Percentiles rank a stretch among this genome's conserved stretches.
Conservation (phyloP, 2,329 filamentous ascomycete genomes). For the Lasiodiplodia theobromae region DNA sequence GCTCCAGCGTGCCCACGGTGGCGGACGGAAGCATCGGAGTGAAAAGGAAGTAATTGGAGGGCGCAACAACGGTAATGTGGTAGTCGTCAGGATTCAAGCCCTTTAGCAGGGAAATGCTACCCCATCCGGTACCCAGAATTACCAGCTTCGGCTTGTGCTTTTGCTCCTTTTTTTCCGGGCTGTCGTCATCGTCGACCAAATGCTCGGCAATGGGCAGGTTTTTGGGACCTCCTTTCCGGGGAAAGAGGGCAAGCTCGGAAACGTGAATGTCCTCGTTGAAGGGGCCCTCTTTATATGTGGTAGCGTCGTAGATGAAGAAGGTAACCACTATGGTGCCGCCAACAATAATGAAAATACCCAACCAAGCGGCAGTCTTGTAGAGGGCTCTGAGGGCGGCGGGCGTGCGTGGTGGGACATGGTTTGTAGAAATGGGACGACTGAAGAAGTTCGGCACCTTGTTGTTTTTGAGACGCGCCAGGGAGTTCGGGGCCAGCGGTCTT, state of each 20-base stretch:
- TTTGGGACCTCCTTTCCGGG: constrained; percentile 86
- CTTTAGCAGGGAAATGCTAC: constrained; percentile 89
- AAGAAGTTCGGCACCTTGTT: constrained; percentile 19
- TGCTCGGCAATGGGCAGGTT: constrained; percentile 91
- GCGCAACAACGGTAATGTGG: constrained; percentile 93
- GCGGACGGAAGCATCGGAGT: constrained; percentile 98
- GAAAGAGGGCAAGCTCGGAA: constrained; percentile 82
- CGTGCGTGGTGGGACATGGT: constrained; percentile 41
- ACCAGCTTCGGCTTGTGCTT: constrained; percentile 93
- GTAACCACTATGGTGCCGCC: constrained; percentile 73
- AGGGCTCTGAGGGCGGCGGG: constrained; percentile 59
- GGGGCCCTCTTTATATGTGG: constrained; percentile 80
- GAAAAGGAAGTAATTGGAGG: constrained; percentile 96
- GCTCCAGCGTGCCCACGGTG: constrained; percentile 91
- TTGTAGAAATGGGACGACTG: constrained; percentile 40
- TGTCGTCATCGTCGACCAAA: constrained; percentile 88
- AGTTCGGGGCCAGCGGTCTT: constrained; percentile 19
- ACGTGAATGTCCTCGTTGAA: constrained; percentile 77
- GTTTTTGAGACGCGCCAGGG: constrained; percentile 1
- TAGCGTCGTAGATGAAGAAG: constrained; percentile 94
- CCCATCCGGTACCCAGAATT: constrained; percentile 93
- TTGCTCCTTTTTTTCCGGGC: constrained; percentile 69
- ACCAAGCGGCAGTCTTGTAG: constrained; percentile 72
- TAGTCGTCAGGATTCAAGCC: constrained; percentile 89
- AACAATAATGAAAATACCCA: constrained; percentile 78